phyloP scores from a whole-genome alignment of 2,329 filamentous ascomycete genomes.

The Sclerotinia subarctica region DNA sequence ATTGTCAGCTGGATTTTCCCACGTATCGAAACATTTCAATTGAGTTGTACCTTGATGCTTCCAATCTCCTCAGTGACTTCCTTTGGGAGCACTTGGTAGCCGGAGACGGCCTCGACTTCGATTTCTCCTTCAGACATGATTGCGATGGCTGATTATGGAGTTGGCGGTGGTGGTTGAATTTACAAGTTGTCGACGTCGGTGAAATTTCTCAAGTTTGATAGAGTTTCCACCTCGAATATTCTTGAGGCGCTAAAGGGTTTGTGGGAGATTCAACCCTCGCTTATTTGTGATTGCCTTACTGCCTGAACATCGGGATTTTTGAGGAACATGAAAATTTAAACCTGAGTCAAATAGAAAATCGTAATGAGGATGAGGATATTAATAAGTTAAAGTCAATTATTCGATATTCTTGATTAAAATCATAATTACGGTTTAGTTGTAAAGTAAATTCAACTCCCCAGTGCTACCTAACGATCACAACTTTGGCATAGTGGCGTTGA shows the following conservation, averaged over 20 bases:
- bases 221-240: conserved; percentile 17
- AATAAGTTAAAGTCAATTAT: too few relatives aligned
- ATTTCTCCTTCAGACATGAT: conserved; percentile 94
- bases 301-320: neutral
- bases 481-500: neutral
- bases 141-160: conserved; percentile 22
- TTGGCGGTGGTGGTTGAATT: conserved; percentile 23
- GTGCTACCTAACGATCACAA: neutral
- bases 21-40: conserved; percentile 18
- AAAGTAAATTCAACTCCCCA: neutral
- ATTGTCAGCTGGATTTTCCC: conserved; percentile 19
- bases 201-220: conserved; percentile 15
- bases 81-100: conserved; percentile 85
- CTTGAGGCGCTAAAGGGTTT: conserved; percentile 21
- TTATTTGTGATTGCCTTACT: conserved; percentile 14
- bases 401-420: neutral
- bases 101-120: conserved; percentile 77
- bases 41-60: conserved; percentile 71
- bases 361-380: neutral
- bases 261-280: conserved; percentile 18
- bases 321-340: neutral
- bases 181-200: conserved; percentile 23
- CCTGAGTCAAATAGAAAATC: neutral
- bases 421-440: neutral
- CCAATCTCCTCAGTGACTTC: conserved; percentile 86